Conservation (phyloP, 164 flowering plant genomes). For the Taxillus chinensis region DNA sequence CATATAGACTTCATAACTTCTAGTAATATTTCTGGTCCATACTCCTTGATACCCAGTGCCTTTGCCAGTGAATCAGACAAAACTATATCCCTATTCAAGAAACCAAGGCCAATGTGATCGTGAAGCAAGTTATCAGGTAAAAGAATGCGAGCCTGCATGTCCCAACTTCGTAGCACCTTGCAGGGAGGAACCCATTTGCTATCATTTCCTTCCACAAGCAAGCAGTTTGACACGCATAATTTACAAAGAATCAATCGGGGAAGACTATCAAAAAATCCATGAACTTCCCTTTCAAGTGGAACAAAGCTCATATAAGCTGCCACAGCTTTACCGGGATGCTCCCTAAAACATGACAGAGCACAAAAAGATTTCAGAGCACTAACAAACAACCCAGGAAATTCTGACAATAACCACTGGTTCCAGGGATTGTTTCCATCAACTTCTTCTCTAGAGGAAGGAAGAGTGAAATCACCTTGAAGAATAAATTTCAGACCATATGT, state of each 20-base stretch:
- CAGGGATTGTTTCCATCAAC: constrained; percentile 89
- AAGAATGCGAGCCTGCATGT: constrained; percentile 42
- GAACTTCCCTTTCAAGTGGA: constrained; percentile 93
- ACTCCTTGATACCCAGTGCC: constrained; percentile 69
- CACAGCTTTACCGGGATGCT: constrained; percentile 65
- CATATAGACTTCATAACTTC: constrained; percentile 49
- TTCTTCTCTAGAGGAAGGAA: constrained; percentile 96
- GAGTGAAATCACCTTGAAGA: constrained; percentile 90
- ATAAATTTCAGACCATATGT: constrained; percentile 91
- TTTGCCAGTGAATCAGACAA: constrained; percentile 64
- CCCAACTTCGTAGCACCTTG: constrained; percentile 78
- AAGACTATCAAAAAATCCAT: constrained; percentile 84
- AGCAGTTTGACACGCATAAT: constrained; percentile 63
- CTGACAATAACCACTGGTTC: constrained; percentile 93
- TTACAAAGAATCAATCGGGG: constrained; percentile 77
- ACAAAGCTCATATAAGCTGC: constrained; percentile 79
- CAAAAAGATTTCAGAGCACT: constrained; percentile 65
- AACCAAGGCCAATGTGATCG: constrained; percentile 79
- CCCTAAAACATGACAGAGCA: constrained; percentile 59
- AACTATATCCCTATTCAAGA: constrained; percentile 51
- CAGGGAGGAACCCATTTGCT: constrained; percentile 83
- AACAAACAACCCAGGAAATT: constrained; percentile 76
- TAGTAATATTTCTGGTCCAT: constrained; percentile 62
- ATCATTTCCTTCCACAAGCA: constrained; percentile 62
- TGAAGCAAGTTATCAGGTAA: constrained; percentile 57